phyloP scores from a whole-genome alignment of 805 yeast species.

The Tanozyma kutaoensis region DNA sequence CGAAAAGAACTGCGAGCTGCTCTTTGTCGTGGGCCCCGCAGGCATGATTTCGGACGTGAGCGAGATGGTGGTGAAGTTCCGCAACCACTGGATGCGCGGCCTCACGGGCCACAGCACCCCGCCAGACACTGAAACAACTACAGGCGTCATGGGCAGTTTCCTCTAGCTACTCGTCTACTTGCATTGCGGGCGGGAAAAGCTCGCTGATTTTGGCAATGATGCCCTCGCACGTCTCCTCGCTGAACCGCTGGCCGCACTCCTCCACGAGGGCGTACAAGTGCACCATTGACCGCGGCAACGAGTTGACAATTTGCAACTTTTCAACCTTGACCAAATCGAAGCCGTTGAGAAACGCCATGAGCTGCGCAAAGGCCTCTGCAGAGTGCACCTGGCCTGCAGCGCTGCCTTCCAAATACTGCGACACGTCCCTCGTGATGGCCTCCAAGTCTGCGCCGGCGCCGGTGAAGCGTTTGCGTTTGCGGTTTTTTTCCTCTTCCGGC shows the following conservation, averaged over 20 bases:
- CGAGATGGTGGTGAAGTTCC: constrained; percentile 38
- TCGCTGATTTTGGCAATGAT: constrained; percentile 44
- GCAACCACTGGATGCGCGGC: constrained; percentile 10
- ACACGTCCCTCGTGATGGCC: constrained; percentile 32
- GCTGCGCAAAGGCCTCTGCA: constrained; percentile 12
- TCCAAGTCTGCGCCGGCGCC: constrained; percentile 36
- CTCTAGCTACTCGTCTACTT: too few relatives aligned
- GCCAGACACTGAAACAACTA: too few relatives aligned
- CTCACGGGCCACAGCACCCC: too few relatives aligned
- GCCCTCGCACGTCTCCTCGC: constrained; percentile 48
- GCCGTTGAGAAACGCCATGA: constrained; percentile 32
- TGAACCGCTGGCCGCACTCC: constrained; percentile 81
- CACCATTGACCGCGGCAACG: constrained; percentile 70
- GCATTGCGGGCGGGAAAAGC: constrained; percentile 9
- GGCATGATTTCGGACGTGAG: constrained; percentile 56
- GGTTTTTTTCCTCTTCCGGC: constrained; percentile 15
- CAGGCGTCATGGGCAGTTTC: too few relatives aligned
- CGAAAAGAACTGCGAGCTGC: constrained; percentile 22
- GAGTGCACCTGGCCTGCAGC: constrained; percentile 11
- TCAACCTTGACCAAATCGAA: constrained; percentile 69
- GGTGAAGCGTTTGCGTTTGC: constrained; percentile 13
- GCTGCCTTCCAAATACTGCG: constrained; percentile 22
- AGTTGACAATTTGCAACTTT: constrained; percentile 69
- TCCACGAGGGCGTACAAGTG: constrained; percentile 71
- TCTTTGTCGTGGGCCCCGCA: constrained; percentile 52